Evolutionary conservation across 1,284 basidiomycete genomes (phyloP), one percentile per base, ranked within the genome.

Genomic region (Porogramme epimiltina): DNA sequence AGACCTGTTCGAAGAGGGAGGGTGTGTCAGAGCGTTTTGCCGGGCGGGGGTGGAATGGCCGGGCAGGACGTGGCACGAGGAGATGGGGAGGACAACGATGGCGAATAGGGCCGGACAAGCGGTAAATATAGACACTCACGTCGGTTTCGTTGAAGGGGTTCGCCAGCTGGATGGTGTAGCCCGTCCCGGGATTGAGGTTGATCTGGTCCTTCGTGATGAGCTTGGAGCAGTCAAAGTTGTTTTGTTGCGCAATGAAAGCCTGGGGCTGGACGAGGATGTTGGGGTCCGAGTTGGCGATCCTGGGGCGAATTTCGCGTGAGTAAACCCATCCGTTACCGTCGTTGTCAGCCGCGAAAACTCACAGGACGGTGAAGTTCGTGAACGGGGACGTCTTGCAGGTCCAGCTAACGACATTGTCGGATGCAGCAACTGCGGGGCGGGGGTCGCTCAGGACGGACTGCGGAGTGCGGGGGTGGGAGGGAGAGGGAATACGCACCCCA

Each of bases 211-310:
- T 66, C 23, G 77, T 78, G 62, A 87, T 73, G 22, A 70, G 66
- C 62, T 77, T 73, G 9, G 84, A 85, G 70, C 86, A 87, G 49
- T 85, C 78, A 45, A 72, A 80, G 69, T 84, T 84, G 51, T 76
- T 60, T 51, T 84, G 67, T 48, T 76, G 66, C 28, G 80, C 67
- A 41, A 87, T 74, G 66, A 79, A 67, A 22, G 78, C 70, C n/a
- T 65, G 58, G 18, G 73, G 63, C 1, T 67, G 49, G 16, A 49
- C 6, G 45, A 78, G 62, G 50, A 78, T 59, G 19, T 58, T 22
- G 0, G 53, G 51, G 63, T 78, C 56, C 9, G 69, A 58, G 68
- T 79, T 81, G 47, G 67, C 61, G 42, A 80, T 41, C 23, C 78
- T 80, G 51, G n/a, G 24, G 45, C 9, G 24, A 23, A 51, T 18